Percentiles rank a stretch among this genome's conserved stretches.
These are phyloP conservation scores for Ogataea nonfermentans DNA, from an alignment of 805 yeast genomes.

Conservation along the genomic window DNA sequence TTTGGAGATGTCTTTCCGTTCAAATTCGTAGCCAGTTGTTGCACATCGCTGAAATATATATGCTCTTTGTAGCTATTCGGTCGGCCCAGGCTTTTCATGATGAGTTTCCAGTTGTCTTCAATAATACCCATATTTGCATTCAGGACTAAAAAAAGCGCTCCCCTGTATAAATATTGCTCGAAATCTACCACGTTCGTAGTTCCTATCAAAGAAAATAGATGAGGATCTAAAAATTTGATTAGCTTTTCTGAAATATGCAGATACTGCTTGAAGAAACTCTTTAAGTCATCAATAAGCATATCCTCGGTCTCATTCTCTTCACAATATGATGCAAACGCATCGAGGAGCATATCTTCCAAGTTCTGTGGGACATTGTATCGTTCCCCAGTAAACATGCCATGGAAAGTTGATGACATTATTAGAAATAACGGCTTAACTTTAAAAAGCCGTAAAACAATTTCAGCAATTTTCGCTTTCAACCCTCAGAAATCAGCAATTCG, in stretches of 20 bases:
- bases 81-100: slow-evolving; percentile 29
- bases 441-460: too few relatives aligned
- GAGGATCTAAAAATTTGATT: slow-evolving; percentile 27
- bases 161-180: slow-evolving; percentile 40
- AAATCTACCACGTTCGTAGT: slow-evolving; percentile 45
- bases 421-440: too few relatives aligned
- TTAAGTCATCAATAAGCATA: slow-evolving; percentile 34
- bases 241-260: slow-evolving; percentile 30
- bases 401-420: slow-evolving; percentile 16
- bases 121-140: slow-evolving; percentile 33
- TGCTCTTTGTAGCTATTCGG: slow-evolving; percentile 17
- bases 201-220: slow-evolving; percentile 37
- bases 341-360: slow-evolving; percentile 45
- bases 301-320: slow-evolving; percentile 38
- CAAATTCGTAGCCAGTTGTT: slow-evolving; percentile 25
- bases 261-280: slow-evolving; percentile 30
- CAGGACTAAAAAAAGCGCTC: slow-evolving; percentile 41
- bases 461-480: too few relatives aligned
- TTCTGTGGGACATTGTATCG: slow-evolving; percentile 37
- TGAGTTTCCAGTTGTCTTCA: slow-evolving; percentile 41
- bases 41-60: slow-evolving; percentile 40
- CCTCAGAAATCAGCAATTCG: too few relatives aligned
- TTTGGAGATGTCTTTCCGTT: slow-evolving; percentile 33
- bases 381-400: slow-evolving; percentile 19
- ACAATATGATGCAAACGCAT: slow-evolving; percentile 40